Evolutionary conservation across 169 alveolate genomes (phyloP), one percentile per base, ranked within the genome.

Genomic region (Plasmodium chabaudi): DNA sequence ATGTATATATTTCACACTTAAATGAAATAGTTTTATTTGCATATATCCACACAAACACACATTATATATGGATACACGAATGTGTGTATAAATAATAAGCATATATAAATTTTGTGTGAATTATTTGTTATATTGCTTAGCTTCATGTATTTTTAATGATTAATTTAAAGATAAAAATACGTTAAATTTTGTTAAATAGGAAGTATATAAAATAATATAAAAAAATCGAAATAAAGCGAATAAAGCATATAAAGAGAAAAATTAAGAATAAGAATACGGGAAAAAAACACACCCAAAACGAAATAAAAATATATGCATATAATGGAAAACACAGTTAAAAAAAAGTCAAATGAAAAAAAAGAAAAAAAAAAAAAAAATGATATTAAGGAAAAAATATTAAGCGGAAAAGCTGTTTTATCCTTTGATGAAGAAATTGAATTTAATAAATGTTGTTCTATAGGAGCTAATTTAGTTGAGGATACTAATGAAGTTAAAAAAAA

Each of bases 371-470:
- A 73, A 27, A 27, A 60, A 23, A 59, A 73, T 27, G 79, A 77
- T 27, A 56, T 77, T 25, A 77, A 77, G 57, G 89, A 77, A 60
- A 51, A 49, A 44, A 34, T 77, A 13, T 55, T 64, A 68, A 77
- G 60, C 46, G 77, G 69, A 19, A 56, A 49, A 49, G 10, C 75
- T 25, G 89, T 77, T 46, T 44, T 77, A 12, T 77, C 70, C 63
- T 77, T 77, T 42, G 89, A 77, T 15, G 89, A 77, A 77, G 89
- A 77, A 47, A 77, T 77, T 77, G 89, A 64, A 49, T 77, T 77
- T 69, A 61, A 77, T 69, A 53, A 77, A 19, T 64, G 89, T 23
- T n/a, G 72, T 49, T 23, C 68, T 21, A 56, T 77, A 55, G 42
- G 49, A 5, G 69, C 72, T 27, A 61, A 64, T 49, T 15, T 21